Base-by-base conservation (phyloP, 176 grass and related monocot species). In the Musa acuminata region DNA sequence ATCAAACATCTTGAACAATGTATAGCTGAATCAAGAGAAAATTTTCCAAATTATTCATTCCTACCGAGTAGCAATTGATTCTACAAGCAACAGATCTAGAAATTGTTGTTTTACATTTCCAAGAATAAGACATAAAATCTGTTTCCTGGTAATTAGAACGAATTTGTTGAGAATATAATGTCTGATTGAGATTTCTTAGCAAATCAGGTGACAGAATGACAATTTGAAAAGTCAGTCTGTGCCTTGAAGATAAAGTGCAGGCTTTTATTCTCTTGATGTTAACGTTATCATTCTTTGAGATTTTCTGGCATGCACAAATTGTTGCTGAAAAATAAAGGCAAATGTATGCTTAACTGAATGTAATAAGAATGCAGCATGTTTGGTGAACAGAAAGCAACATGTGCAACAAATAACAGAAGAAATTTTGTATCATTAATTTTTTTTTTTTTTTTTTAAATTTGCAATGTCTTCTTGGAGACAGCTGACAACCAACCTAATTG, bases 1-100 rank as follows among this genome's bases (percentile, higher is more conserved):
- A 71, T 96, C 92, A 53, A 96, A 96, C 83, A 86, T 96, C 58
- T 75, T 83, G 84, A 88, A 96, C 75, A 96, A 51, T 16, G 88
- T 85, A 73, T 96, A 96, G 51, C 92, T 95, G 91, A 75, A 88
- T 20, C 76, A 63, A 52, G 71, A 72, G 49, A 65, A 69, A 64
- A 55, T 81, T 11, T 82, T 75, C 22, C 11, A 16, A 22, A n/a
- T 27, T 69, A 48, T 51, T 13, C 17, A 68, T n/a, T 43, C 22
- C 57, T 12, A 59, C 52, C 24, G 58, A 70, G 58, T 10, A 82
- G 23, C n/a, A 1, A 26, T 21, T 65, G 11, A 24, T 65, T 65
- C 21, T 3, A 65, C 21, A 63, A n/a, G 14, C 19, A 43, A 69
- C 19, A 8, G 19, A 17, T 69, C 29, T 49, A 49, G 16, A 49